Evolutionary conservation across 805 yeast species (phyloP).

Genomic region (Barnettozyma salicaria): DNA sequence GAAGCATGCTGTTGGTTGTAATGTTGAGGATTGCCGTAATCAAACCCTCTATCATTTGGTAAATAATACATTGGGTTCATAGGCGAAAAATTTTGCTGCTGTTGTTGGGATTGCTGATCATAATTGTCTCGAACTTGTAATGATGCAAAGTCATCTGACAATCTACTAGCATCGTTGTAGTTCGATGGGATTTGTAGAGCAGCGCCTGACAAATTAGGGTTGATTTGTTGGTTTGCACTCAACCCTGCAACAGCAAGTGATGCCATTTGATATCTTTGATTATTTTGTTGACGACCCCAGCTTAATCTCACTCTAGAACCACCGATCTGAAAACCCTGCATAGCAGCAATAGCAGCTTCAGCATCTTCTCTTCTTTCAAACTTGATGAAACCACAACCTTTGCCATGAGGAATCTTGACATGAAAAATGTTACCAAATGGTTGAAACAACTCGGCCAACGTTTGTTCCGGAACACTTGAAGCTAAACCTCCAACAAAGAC

Average conservation of each 20-base stretch:
- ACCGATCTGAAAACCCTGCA: slow-evolving; percentile 76
- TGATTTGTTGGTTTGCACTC: slow-evolving; percentile 4
- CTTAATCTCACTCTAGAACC: slow-evolving; percentile 67
- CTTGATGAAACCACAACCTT: slow-evolving; percentile 75
- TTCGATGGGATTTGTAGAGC: slow-evolving; percentile 4
- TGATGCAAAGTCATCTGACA: slow-evolving; percentile 7
- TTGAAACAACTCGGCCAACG: slow-evolving; percentile 54
- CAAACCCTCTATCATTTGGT: slow-evolving; percentile 15
- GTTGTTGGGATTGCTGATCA: slow-evolving; percentile 11
- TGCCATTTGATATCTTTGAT: slow-evolving; percentile 21
- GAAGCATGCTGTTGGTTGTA: slow-evolving; percentile 11
- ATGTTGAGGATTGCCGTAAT: slow-evolving; percentile 7
- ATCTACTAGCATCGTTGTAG: slow-evolving; percentile 5
- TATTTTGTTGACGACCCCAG: slow-evolving; percentile 55
- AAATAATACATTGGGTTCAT: slow-evolving; percentile 18
- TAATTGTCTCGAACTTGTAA: slow-evolving; percentile 8
- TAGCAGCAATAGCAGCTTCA: slow-evolving; percentile 66
- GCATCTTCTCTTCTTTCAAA: slow-evolving; percentile 66
- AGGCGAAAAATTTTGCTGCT: slow-evolving; percentile 9
- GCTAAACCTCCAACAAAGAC: slow-evolving; percentile 75
- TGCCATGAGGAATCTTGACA: slow-evolving; percentile 72
- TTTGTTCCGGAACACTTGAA: slow-evolving; percentile 55
- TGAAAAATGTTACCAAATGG: slow-evolving; percentile 69
- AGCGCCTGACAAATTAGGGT: slow-evolving; percentile 3
- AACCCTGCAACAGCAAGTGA: slow-evolving; percentile 15